These are phyloP conservation scores for Chenopodium berlandieri DNA, from an alignment of 148 eudicot genomes.

Conservation along the genomic window DNA sequence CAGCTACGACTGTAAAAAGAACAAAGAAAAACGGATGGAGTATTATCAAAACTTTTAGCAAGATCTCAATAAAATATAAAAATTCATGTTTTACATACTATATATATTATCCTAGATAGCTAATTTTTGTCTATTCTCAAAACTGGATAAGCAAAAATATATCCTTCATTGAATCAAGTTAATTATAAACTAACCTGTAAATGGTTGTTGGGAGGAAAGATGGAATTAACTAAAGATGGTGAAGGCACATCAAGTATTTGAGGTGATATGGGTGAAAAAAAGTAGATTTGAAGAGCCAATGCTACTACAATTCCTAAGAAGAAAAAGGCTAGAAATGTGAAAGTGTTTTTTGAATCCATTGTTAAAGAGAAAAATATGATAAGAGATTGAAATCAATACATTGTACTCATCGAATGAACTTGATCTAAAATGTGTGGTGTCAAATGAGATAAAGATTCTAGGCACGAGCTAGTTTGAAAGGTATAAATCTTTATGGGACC, in stretches of 20 bases:
- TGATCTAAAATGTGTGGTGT: not conserved
- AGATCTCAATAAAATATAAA: too few species aligned
- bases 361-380: not conserved
- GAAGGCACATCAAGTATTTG: conserved; percentile 42
- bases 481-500: not conserved
- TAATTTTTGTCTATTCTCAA: too few species aligned
- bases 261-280: conserved; percentile 65
- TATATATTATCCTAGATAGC: too few species aligned
- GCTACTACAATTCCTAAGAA: conserved; percentile 37
- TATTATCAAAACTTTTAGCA: too few species aligned
- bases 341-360: conserved; percentile 12
- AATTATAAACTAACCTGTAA: conserved; percentile 43
- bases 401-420: not conserved
- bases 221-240: conserved; percentile 21
- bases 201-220: conserved; percentile 39
- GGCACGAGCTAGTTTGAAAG: too few species aligned
- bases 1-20: too few species aligned
- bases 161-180: too few species aligned
- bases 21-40: too few species aligned
- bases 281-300: conserved; percentile 39
- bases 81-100: too few species aligned
- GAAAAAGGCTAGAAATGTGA: conserved; percentile 15
- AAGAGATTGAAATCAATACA: not conserved
- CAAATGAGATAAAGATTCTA: not conserved
- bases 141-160: too few species aligned